phyloP scores from a whole-genome alignment of 768 basidiomycete species.

The Pleurotus djamor region DNA sequence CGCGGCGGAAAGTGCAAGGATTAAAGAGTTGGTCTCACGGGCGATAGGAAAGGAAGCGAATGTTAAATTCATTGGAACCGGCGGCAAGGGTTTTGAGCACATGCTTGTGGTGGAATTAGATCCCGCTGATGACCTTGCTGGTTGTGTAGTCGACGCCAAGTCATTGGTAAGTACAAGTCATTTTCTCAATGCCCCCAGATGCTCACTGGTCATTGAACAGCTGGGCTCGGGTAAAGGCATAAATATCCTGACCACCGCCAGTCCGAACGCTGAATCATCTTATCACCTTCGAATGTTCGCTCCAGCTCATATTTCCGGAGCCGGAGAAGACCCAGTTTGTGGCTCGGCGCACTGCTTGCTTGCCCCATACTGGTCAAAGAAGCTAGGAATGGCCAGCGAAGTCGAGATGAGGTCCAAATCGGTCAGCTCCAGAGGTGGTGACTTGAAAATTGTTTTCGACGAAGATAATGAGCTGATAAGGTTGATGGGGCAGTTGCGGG shows the following conservation, averaged over 20 bases:
- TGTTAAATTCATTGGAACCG: constrained; percentile 33
- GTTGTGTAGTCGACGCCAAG: constrained; percentile 23
- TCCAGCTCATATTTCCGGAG: constrained; percentile 23
- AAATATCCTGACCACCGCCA: constrained; percentile 36
- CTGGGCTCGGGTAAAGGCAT: constrained; percentile 27
- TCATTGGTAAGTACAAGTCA: constrained; percentile 29
- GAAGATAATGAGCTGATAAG: constrained; percentile 24
- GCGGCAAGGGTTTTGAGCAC: constrained; percentile 25
- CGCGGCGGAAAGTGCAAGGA: constrained; percentile 23
- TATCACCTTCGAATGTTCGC: constrained; percentile 55
- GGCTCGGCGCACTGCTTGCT: constrained; percentile 52
- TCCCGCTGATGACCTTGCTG: constrained; percentile 29
- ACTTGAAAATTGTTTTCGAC: constrained; percentile 36
- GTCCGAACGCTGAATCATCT: constrained; percentile 20
- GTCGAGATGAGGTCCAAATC: constrained; percentile 41
- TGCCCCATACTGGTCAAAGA: constrained; percentile 46
- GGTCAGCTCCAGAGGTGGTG: constrained; percentile 50
- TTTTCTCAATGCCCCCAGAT: neutral
- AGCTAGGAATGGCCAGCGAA: constrained; percentile 26
- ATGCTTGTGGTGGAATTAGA: constrained; percentile 44
- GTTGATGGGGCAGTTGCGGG: constrained; percentile 31
- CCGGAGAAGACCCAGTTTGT: constrained; percentile 49
- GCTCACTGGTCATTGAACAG: constrained; percentile 15
- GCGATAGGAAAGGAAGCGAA: constrained; percentile 36
- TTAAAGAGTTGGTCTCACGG: constrained; percentile 26